These are phyloP conservation scores for Candida neerlandica DNA, from an alignment of 1,139 yeast species.

Conservation along the genomic window DNA sequence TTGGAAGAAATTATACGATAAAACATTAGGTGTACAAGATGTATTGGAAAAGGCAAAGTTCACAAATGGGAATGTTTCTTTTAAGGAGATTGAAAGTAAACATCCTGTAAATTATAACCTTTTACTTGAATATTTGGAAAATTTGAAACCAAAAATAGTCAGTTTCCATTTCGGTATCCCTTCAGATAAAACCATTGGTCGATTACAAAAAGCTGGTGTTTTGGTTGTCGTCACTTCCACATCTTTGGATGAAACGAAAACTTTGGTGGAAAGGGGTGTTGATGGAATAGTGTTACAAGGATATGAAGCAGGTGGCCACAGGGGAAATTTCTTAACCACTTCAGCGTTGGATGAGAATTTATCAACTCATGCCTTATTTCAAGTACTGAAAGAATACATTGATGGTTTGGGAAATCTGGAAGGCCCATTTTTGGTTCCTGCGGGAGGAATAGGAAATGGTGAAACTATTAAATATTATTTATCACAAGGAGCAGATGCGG, in stretches of 20 bases:
- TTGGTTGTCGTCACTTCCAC: conserved; percentile 54
- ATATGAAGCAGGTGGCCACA: conserved; percentile 58
- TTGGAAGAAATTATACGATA: conserved; percentile 27
- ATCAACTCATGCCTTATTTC: conserved; percentile 35
- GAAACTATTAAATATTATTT: conserved; percentile 27
- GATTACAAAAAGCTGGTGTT: conserved; percentile 47
- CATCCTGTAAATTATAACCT: conserved; percentile 10
- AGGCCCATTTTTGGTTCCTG: conserved; percentile 38
- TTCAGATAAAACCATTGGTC: conserved; percentile 34
- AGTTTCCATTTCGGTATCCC: conserved; percentile 58
- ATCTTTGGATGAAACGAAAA: conserved; percentile 37
- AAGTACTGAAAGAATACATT: conserved; percentile 20
- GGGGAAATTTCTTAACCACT: conserved; percentile 43
- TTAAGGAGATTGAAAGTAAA: conserved; percentile 31
- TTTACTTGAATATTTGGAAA: conserved; percentile 17
- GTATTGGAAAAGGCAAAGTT: conserved; percentile 18
- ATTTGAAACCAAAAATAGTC: conserved; percentile 34
- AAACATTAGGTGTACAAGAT: conserved; percentile 11
- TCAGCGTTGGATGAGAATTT: conserved; percentile 34
- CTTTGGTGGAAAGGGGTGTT: conserved; percentile 25
- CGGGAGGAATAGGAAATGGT: conserved; percentile 49
- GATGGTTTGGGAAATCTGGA: background rate
- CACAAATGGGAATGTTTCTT: conserved; percentile 36
- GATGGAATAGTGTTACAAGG: conserved; percentile 53
- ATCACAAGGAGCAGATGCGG: conserved; percentile 45